Base-by-base conservation (phyloP, 768 basidiomycete genomes). In the Gyrodon lividus region DNA sequence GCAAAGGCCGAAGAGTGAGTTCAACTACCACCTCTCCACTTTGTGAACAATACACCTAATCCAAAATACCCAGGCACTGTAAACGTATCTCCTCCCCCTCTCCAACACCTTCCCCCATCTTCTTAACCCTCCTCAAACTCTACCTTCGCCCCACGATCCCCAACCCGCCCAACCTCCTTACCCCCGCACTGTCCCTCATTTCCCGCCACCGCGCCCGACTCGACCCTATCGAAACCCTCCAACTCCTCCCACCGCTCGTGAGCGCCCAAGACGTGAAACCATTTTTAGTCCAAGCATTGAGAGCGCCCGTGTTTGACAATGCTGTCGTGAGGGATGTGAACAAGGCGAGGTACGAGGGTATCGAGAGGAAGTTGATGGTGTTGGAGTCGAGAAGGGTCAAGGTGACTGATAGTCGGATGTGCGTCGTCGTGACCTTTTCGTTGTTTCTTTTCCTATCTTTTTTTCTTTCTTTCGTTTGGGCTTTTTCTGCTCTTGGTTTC, bases 351-450 rank as follows among this genome's bases (percentile, higher is more conserved):
- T 78, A 83, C 52, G 92, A 97, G 53, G 84, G 91, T 55, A 72
- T 91, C 13, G 83, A 90, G 35, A 70, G 84, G 60, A 76, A 74
- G 50, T 61, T 97, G 62, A 86, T 97, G 79, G 72, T 73, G 43
- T 69, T 97, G 48, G 87, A 98, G 71, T 76, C 81, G 42, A 84
- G 81, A 62, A 76, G 90, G 48, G 95, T 98, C 17, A 91, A 89
- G 64, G 83, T 98, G 46, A 89, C 89, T 0, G 95, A 98, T 65
- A 87, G 84, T 62, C 80, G 97, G 59, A 94, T 98, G 95, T 97
- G 60, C 55, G 90, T 79, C 6, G n/a, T n/a, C 52, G 65, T 9
- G 3, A 14, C 10, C 5, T 13, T 31, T 5, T 31, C 13, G 13
- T 5, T 31, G 31, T 12, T 31, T 31, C 10, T 10, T 14, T 31